Evolutionary conservation across 2,329 filamentous ascomycete genomes (phyloP).

Genomic region (Malbranchea cinnamomea): DNA sequence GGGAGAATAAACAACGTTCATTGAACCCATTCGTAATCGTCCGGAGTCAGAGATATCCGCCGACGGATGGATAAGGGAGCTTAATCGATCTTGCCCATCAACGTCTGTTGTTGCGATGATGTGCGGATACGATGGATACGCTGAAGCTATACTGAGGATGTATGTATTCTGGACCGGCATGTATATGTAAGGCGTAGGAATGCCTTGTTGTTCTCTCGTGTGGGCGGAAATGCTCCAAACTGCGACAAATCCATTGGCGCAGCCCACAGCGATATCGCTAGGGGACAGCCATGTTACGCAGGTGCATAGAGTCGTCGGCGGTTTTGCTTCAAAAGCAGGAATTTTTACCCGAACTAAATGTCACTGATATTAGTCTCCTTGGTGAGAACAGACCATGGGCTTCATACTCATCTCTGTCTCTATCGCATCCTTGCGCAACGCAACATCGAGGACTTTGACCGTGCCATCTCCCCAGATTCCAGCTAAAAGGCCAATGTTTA

Average conservation of each 20-base stretch:
- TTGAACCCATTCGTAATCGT: constrained; percentile 36
- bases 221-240: constrained; percentile 33
- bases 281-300: constrained; percentile 43
- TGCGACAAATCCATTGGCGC: constrained; percentile 41
- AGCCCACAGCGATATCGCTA: constrained; percentile 39
- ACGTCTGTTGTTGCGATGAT: constrained; percentile 38
- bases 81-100: constrained; percentile 40
- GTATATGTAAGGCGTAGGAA: constrained; percentile 22
- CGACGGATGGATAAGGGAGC: constrained; percentile 36
- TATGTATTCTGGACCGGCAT: constrained; percentile 23
- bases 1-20: constrained; percentile 40
- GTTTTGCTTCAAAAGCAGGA: constrained; percentile 36
- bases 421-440: constrained; percentile 14
- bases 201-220: constrained; percentile 7
- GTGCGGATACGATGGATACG: constrained; percentile 39
- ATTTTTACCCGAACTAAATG: constrained; percentile 27
- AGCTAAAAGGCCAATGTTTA: constrained; percentile 38
- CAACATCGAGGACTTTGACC: constrained; percentile 40
- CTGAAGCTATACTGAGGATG: constrained; percentile 28
- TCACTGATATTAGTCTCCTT: constrained; percentile 3
- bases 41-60: constrained; percentile 30
- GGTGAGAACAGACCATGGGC: constrained; percentile 1
- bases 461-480: constrained; percentile 44
- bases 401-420: constrained; percentile 17
- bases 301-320: constrained; percentile 39